Evolutionary conservation across 306 rosid genomes (phyloP).

Genomic region (Citrullus mucosospermus): DNA sequence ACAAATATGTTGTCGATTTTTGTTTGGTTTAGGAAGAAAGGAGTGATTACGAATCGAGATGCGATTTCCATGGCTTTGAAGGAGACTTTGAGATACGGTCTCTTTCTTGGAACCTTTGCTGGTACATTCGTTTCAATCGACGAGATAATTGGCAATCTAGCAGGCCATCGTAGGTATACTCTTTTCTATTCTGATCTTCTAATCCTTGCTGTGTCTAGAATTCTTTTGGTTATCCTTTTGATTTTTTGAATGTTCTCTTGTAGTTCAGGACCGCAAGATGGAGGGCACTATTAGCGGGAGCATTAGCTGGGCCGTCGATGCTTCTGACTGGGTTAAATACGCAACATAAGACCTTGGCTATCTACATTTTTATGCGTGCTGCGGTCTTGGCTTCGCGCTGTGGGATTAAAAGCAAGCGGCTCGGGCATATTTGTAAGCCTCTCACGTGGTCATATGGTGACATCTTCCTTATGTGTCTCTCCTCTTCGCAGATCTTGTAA

Average conservation of each 20-base stretch:
- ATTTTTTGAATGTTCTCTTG: slow-evolving; percentile 13
- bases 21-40: slow-evolving; percentile 33
- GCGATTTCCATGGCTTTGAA: slow-evolving; percentile 54
- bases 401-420: slow-evolving; percentile 88
- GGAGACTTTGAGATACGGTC: slow-evolving; percentile 88
- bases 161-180: slow-evolving; percentile 86
- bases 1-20: not conserved
- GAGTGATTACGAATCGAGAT: slow-evolving; percentile 46
- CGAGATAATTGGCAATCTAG: slow-evolving; percentile 57
- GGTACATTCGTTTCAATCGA: slow-evolving; percentile 83
- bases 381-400: slow-evolving; percentile 84
- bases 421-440: slow-evolving; percentile 78
- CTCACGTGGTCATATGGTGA: slow-evolving; percentile 95
- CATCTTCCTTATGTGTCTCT: slow-evolving; percentile 91
- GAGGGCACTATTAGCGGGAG: slow-evolving; percentile 95
- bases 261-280: slow-evolving; percentile 87
- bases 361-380: slow-evolving; percentile 91
- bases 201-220: not conserved
- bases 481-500: slow-evolving; percentile 89
- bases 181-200: slow-evolving; percentile 13
- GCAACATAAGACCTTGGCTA: slow-evolving; percentile 83
- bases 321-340: slow-evolving; percentile 75
- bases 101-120: slow-evolving; percentile 85
- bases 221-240: slow-evolving; percentile 8
- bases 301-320: slow-evolving; percentile 84